Base-by-base conservation (phyloP, 208 protist genomes). In the Wallacemonas sp. region DNA sequence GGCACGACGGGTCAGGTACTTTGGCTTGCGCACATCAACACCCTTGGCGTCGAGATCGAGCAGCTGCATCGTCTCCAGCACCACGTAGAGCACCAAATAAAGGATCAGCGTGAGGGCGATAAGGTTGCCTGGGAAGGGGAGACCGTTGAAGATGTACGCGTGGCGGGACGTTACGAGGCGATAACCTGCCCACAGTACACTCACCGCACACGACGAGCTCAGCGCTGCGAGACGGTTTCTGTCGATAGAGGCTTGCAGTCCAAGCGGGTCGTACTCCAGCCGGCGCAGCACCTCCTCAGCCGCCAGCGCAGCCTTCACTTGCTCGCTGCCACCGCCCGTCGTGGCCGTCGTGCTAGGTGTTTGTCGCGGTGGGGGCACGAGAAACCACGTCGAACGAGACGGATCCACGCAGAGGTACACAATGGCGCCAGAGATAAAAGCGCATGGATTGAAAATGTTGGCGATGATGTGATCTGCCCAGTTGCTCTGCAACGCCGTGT, bases 161-260 rank as follows among this genome's bases (percentile, higher is more conserved):
- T 92, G 93, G n/a, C 86, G 84, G 9, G 84, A 93, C 47, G 61
- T 67, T 30, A 90, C 63, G 19, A 94, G 31, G 17, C 88, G 87
- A 62, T 91, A 86, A 27, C 82, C 72, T 12, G 55, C 70, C 86
- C 88, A 96, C 1, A 81, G 27, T 51, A 72, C 63, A 3, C 56
- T 42, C 5, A 66, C 36, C 19, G 67, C 26, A 45, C 74, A 64
- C 28, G 75, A 60, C 17, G 47, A 38, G 44, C 71, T 54, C 22
- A 91, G 56, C 54, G 83, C 66, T n/a, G 63, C 56, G 1, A 64
- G 66, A 21, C 80, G 75, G 49, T 78, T 76, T 21, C 24, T 27
- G 1, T 63, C 31, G 30, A 88, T 71, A 34, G 77, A 21, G n/a
- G 82, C 70, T 9, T 82, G 70, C 24, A 94, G 66, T 3, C 82